Conservation (phyloP, 2,329 filamentous ascomycete species). For the Thielaviopsis musarum region DNA sequence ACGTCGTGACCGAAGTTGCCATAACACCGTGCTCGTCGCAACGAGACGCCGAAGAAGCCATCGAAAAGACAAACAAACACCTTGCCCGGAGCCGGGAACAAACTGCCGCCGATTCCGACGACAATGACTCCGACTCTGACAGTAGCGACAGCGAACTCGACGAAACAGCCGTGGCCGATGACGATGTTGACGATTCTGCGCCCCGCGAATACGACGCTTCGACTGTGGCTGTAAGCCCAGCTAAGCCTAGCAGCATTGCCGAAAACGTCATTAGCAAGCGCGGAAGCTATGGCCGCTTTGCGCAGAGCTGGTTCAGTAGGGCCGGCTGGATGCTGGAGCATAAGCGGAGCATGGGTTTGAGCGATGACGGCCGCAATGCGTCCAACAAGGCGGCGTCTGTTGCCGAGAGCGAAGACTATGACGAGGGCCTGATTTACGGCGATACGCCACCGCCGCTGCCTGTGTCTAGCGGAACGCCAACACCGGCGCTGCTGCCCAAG, state of each 20-base stretch:
- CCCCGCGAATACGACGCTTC: conserved; percentile 20
- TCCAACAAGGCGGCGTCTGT: conserved; percentile 24
- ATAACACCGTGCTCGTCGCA: conserved; percentile 76
- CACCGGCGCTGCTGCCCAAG: conserved; percentile 53
- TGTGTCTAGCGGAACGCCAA: conserved; percentile 11
- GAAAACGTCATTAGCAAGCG: conserved; percentile 75
- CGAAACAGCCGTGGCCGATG: conserved; percentile 13
- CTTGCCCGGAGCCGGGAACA: conserved; percentile 15
- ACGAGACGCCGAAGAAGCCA: conserved; percentile 54
- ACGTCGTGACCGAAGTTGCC: conserved; percentile 74
- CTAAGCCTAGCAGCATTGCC: conserved; percentile 46
- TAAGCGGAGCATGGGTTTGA: conserved; percentile 53
- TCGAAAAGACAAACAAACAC: conserved; percentile 38
- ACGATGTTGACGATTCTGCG: conserved; percentile 28
- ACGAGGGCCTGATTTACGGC: conserved; percentile 7
- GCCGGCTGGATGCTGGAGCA: conserved; percentile 64
- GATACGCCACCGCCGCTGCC: conserved; percentile 1
- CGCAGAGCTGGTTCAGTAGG: conserved; percentile 78
- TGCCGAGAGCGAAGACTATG: conserved; percentile 8
- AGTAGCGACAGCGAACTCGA: conserved; percentile 1
- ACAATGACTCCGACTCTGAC: conserved; percentile 21
- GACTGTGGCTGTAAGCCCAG: conserved; percentile 16
- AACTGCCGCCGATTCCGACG: neutral
- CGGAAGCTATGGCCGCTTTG: conserved; percentile 77
- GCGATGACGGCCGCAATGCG: conserved; percentile 20